Conservation (phyloP, 208 protist genomes). For the Leptomonas pyrrhocoris region DNA sequence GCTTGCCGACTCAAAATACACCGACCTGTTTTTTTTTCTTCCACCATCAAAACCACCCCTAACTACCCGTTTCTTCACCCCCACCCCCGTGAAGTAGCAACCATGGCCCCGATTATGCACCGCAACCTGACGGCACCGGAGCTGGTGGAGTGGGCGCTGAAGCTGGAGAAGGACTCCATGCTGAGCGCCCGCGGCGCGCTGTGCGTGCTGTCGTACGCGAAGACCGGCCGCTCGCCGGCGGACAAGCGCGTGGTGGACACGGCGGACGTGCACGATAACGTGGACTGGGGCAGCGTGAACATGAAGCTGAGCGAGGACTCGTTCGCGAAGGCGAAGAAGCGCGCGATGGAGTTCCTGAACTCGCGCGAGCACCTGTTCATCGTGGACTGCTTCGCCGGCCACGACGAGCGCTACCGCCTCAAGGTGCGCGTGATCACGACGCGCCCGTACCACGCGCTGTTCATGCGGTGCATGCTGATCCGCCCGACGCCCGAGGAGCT, state of each 20-base stretch:
- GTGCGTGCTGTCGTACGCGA: slow-evolving; percentile 81
- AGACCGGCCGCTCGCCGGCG: slow-evolving; percentile 92
- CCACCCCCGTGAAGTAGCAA: background rate
- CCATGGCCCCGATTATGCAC: slow-evolving; percentile 41
- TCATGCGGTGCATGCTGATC: slow-evolving; percentile 97
- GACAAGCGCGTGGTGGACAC: slow-evolving; percentile 96
- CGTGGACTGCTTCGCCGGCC: slow-evolving; percentile 94
- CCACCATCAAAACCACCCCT: background rate
- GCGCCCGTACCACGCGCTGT: slow-evolving; percentile 96
- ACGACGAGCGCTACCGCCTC: slow-evolving; percentile 91
- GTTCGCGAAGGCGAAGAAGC: slow-evolving; percentile 93
- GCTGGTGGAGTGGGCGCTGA: slow-evolving; percentile 66
- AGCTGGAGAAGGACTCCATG: slow-evolving; percentile 68
- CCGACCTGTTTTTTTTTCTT: background rate
- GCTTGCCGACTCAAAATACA: background rate
- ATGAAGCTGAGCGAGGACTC: slow-evolving; percentile 87
- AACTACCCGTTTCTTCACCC: background rate
- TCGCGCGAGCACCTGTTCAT: slow-evolving; percentile 93
- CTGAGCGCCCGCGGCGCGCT: slow-evolving; percentile 90
- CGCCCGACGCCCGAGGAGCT: slow-evolving; percentile 91
- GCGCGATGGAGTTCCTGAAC: slow-evolving; percentile 93
- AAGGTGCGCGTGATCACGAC: slow-evolving; percentile 94
- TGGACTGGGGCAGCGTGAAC: slow-evolving; percentile 97
- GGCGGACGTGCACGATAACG: slow-evolving; percentile 56
- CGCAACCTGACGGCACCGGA: slow-evolving; percentile 52